Evolutionary conservation across 768 basidiomycete genomes (phyloP), one percentile per base, ranked within the genome.

Genomic region (Pholiota microspora): DNA sequence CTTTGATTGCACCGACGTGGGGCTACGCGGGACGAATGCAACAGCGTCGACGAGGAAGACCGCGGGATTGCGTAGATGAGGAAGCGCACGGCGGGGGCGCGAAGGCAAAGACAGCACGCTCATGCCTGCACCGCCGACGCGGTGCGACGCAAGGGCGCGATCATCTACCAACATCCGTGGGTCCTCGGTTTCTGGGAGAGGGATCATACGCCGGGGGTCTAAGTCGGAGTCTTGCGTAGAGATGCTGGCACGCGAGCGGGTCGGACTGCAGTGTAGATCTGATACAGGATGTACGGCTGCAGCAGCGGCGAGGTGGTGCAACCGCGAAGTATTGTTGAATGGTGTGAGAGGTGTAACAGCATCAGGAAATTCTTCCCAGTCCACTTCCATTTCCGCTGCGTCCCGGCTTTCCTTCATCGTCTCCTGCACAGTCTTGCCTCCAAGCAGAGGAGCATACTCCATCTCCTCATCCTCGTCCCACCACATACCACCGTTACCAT

Each of bases 381-480:
- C 56, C 46, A 49, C 48, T 7, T 54, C 58, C 46, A 53, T 48
- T 23, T 56, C 57, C 12, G 34, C 45, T 0, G 42, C 62, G 1
- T 60, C 60, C 0, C 48, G 46, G 18, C 56, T 62, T 35, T 12
- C 46, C 53, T 49, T 51, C 46, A 3, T 54, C 46, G 44, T 66
- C 67, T 65, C 64, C 9, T 64, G 67, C 12, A 66, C 68, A 51
- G 70, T 64, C 12, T 72, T 65, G 23, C 71, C 74, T 40, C 68
- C 71, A 27, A 90, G 75, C 7, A 90, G 76, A 53, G 81, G 84
- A 12, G 76, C 73, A 58, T 83, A 88, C 62, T 90, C 88, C 76
- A 79, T 75, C 62, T 84, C 80, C 66, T 90, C 88, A 9, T 86
- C 85, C 51, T 78, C 80, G 60, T 90, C 88, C 74, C 80, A 77